These are phyloP conservation scores for Porphyrellus cyaneotinctus DNA, from an alignment of 768 basidiomycete species.

Conservation along the genomic window DNA sequence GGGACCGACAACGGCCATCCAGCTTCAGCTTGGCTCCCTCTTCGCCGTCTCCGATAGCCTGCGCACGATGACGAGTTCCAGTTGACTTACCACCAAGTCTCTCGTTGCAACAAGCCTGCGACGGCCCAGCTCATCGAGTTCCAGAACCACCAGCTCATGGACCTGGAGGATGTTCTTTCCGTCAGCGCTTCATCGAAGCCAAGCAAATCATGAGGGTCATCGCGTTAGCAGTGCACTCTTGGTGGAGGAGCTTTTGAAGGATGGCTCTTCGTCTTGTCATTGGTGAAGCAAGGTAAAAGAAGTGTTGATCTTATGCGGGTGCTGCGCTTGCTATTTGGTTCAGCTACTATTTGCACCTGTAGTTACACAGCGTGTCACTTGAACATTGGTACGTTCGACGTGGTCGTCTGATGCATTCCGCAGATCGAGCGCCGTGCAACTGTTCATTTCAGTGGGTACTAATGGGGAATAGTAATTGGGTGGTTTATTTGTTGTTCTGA, in stretches of 20 bases:
- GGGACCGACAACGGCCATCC: too few relatives aligned
- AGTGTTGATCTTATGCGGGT: conserved; percentile 27
- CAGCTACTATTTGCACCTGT: conserved; percentile 35
- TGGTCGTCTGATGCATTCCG: background rate
- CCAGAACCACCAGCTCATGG: conserved; percentile 42
- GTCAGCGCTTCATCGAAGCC: conserved; percentile 45
- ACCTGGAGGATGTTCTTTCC: conserved; percentile 49
- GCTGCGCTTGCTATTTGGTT: conserved; percentile 41
- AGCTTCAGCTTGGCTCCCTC: too few relatives aligned
- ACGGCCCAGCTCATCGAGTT: too few relatives aligned
- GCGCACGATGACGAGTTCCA: conserved; percentile 42
- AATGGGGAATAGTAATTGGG: too few relatives aligned
- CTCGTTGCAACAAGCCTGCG: conserved; percentile 38
- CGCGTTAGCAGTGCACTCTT: conserved; percentile 36
- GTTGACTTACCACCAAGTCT: conserved; percentile 47
- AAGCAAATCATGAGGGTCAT: conserved; percentile 36
- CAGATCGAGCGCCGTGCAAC: conserved; percentile 17
- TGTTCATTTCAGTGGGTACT: too few relatives aligned
- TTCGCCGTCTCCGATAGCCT: too few relatives aligned
- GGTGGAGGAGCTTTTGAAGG: conserved; percentile 34
- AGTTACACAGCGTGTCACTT: conserved; percentile 42
- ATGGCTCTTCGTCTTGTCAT: conserved; percentile 44
- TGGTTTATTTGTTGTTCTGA: too few relatives aligned
- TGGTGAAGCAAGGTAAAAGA: conserved; percentile 30
- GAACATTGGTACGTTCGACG: too few relatives aligned